phyloP scores from a whole-genome alignment of 257 asterid genomes.

The Solanum pimpinellifolium region DNA sequence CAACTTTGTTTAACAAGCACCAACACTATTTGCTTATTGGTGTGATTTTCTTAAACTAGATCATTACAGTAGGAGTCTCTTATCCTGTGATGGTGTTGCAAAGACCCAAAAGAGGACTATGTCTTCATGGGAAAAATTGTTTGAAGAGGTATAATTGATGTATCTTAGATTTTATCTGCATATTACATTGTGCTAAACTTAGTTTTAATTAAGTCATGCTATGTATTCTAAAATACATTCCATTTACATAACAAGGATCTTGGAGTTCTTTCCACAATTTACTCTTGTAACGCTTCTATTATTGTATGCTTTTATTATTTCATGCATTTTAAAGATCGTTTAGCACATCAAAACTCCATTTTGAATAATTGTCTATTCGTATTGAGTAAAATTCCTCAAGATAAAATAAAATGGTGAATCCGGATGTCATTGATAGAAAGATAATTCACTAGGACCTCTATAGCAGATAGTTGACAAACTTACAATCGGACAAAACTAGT shows the following conservation, averaged over 20 bases:
- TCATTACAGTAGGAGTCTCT: constrained; percentile 16
- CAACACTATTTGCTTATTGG: neutral
- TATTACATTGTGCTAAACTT: neutral
- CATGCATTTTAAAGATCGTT: neutral
- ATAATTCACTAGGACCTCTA: neutral
- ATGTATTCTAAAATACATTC: neutral
- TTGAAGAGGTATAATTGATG: constrained; percentile 49
- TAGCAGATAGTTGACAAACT: neutral
- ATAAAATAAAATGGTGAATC: neutral
- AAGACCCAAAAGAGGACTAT: constrained; percentile 18
- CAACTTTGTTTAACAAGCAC: neutral
- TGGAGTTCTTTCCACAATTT: neutral
- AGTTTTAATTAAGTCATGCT: neutral
- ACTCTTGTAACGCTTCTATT: neutral
- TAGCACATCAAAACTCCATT: neutral
- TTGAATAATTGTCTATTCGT: neutral
- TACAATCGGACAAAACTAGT: neutral
- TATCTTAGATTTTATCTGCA: neutral
- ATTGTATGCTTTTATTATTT: neutral
- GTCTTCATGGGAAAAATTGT: constrained; percentile 18
- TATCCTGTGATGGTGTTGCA: constrained; percentile 24
- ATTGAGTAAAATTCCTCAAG: neutral
- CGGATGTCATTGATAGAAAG: neutral
- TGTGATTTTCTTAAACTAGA: neutral
- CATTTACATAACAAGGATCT: neutral